Evolutionary conservation across 495 filamentous ascomycete genomes (phyloP), one percentile per base, ranked within the genome.

Genomic region (Chaetomium tenue): DNA sequence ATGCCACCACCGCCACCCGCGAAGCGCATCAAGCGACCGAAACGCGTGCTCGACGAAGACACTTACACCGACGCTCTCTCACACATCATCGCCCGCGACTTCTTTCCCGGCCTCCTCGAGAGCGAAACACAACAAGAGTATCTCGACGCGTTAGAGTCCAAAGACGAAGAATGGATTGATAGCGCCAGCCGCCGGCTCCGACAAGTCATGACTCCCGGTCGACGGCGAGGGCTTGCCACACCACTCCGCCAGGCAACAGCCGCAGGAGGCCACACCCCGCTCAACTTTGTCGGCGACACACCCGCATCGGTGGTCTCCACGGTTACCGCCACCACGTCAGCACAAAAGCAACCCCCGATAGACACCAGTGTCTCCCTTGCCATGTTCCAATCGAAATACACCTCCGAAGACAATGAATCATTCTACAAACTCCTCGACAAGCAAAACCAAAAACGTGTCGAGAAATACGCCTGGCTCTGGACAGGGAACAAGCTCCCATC

Each of bases 41-140:
- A 89, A 63, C 93, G 87, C 55, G 88, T 96, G 44, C 84, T 98
- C 26, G 92, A 96, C 75, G 94, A 98, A 81, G 94, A 98, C 69
- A 86, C 87, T 67, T 98, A 98, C 79, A 93, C 91, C 26, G 86
- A 90, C 61, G 90, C 90, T 11, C 78, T 98, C 28, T 96, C 93
- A 2, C 88, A 97, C 56, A 98, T 98, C 68, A 97, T 98, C 60
- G 90, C 91, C 33, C 90, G 95, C 46, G 95, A 98, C 77, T 98
- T 94, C 82, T 98, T 97, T 74, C 94, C 94, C 0, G 94, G 93
- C 3, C 82, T 98, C 0, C 80, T 93, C 0, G 93, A 98, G 69
- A 87, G 85, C 33, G 86, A 96, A 64, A 86, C 86, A 4, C 92
- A 96, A 70, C 87, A 93, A 69, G 94, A 98, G 67, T 97, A 97